Conservation (phyloP, 257 asterid species). For the Scutellaria minor region DNA sequence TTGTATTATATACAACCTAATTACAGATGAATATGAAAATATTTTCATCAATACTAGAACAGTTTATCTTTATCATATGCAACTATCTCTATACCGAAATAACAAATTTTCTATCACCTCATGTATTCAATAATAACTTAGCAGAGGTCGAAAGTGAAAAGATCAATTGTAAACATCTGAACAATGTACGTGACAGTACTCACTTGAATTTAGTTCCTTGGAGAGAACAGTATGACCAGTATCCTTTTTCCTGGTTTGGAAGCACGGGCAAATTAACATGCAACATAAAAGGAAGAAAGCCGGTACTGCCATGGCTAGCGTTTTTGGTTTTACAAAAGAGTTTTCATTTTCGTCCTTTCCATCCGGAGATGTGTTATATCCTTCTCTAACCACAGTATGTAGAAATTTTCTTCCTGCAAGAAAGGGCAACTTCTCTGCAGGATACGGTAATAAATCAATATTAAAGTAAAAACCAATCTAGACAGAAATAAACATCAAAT, state of each 20-base stretch:
- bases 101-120: neutral
- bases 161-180: constrained; percentile 7
- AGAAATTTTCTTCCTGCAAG: constrained; percentile 56
- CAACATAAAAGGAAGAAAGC: constrained; percentile 75
- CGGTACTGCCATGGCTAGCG: constrained; percentile 68
- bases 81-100: neutral
- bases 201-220: constrained; percentile 78
- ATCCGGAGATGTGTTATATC: constrained; percentile 36
- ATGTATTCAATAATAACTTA: neutral
- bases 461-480: constrained; percentile 18
- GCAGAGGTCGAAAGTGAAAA: neutral
- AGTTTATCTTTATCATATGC: neutral
- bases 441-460: constrained; percentile 26
- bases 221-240: constrained; percentile 59
- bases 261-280: constrained; percentile 81
- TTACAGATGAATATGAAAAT: neutral
- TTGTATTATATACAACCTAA: constrained; percentile 10
- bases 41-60: neutral
- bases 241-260: constrained; percentile 71
- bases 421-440: constrained; percentile 57
- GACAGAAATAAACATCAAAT: neutral
- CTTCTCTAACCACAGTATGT: constrained; percentile 51
- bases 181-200: constrained; percentile 43
- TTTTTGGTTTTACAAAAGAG: constrained; percentile 50
- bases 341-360: constrained; percentile 43